Evolutionary conservation across 2,329 filamentous ascomycete genomes (phyloP), one percentile per base, ranked within the genome.

Genomic region (Aspergillus floridensis): DNA sequence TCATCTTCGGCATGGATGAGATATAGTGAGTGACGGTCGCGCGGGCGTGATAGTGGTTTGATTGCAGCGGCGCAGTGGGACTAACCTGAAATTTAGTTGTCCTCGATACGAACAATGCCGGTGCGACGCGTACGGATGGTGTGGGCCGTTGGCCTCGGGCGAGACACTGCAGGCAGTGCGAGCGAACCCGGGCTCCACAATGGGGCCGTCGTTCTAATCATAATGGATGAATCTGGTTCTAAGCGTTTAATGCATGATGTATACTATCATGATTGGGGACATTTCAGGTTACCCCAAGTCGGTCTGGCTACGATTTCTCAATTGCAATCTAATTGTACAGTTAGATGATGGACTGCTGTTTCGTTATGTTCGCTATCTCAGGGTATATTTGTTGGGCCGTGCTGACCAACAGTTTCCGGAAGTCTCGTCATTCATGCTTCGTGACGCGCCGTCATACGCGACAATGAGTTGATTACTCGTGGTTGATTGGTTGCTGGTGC

Each of bases 101-200:
- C 68, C 69, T 19, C 65, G 67, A 21, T 67, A 63, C 31, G 68
- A 71, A 47, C 69, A 72, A 59, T 72, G 69, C 57, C 68, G 69
- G 5, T 72, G 70, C 47, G 70, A 72, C 59, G 60, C 61, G 21
- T 72, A 70, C 53, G 69, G 70, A 49, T 72, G 68, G 70, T 72
- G 70, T 49, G 70, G 68, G 35, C 69, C 69, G 29, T 61, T 71
- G 44, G 56, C 67, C n/a, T 66, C 67, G 19, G 69, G 68, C 54
- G 67, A 69, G 53, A 66, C 65, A 64, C 65, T 66, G 65, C 65
- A 65, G 65, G 65, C 65, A 63, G 65, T 66, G 65, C 63, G 57
- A 50, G 57, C 49, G 29, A 58, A 53, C 5, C 38, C 38, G 38
- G 38, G 38, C 14, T 19, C 38, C 38, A 44, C 16, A 3, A 6